Conservation (phyloP, 2,329 filamentous ascomycete genomes). For the Pleurostoma richardsiae region DNA sequence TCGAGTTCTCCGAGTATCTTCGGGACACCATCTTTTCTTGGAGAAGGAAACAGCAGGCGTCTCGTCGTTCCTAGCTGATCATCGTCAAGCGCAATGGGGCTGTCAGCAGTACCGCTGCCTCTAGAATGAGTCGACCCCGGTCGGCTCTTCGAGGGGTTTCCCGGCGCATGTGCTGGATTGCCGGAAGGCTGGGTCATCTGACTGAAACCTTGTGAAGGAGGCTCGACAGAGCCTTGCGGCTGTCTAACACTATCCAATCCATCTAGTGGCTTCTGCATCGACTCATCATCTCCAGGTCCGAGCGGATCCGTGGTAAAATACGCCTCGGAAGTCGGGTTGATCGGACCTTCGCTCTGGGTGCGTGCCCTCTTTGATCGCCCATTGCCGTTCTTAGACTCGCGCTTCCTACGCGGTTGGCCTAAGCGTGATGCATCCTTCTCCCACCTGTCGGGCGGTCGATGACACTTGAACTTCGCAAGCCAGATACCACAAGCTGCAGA, state of each 20-base stretch:
- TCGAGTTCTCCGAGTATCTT: constrained; percentile 57
- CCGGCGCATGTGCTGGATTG: constrained; percentile 21
- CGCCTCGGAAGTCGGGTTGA: constrained; percentile 47
- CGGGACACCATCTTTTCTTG: constrained; percentile 57
- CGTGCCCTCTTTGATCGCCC: constrained; percentile 42
- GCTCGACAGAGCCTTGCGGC: neutral
- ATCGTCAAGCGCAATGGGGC: constrained; percentile 49
- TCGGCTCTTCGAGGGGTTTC: constrained; percentile 18
- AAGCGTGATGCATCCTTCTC: constrained; percentile 55
- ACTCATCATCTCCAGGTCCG: constrained; percentile 35
- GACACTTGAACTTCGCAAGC: constrained; percentile 81
- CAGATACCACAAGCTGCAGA: constrained; percentile 78
- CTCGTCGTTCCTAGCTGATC: constrained; percentile 54
- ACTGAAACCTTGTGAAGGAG: too few relatives aligned
- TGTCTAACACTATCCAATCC: neutral
- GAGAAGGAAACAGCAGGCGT: constrained; percentile 72
- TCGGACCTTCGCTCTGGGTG: constrained; percentile 39
- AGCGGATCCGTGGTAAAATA: constrained; percentile 48
- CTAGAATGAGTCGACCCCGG: constrained; percentile 47
- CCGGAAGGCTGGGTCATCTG: constrained; percentile 5
- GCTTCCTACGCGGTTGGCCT: constrained; percentile 45
- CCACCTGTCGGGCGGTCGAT: constrained; percentile 83
- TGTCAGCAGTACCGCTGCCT: constrained; percentile 50
- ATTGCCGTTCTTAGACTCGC: constrained; percentile 27
- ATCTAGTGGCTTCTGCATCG: constrained; percentile 10